Percentiles rank a stretch among this genome's conserved stretches.
Evolutionary conservation across 2,329 filamentous ascomycete species (phyloP).

Genomic region (Penicillium sp.): DNA sequence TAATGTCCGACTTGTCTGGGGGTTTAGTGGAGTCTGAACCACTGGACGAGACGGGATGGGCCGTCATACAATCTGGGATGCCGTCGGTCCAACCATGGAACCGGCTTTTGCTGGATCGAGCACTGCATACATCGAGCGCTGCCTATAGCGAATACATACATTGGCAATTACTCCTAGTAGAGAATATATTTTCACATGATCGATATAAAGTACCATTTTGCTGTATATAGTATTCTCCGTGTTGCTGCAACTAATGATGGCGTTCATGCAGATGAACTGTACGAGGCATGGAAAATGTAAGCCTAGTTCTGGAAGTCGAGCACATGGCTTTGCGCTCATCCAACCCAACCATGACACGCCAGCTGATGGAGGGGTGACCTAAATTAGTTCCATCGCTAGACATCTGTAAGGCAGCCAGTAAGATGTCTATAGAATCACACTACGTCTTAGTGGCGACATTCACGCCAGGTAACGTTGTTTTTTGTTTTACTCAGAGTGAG

Average conservation of each 20-base stretch:
- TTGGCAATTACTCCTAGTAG: neutral
- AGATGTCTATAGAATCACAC: neutral
- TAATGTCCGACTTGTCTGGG: slow-evolving; percentile 12
- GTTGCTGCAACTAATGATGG: slow-evolving; percentile 13
- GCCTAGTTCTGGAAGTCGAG: slow-evolving; percentile 22
- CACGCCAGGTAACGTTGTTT: neutral
- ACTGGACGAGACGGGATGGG: slow-evolving; percentile 24
- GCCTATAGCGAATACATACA: neutral
- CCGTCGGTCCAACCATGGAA: slow-evolving; percentile 23
- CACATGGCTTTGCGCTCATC: slow-evolving; percentile 22
- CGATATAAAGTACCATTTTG: neutral
- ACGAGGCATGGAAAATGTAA: slow-evolving; percentile 10
- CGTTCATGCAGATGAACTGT: slow-evolving; percentile 26
- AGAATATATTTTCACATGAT: neutral
- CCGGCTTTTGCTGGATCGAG: neutral
- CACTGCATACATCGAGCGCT: neutral
- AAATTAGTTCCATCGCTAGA: neutral
- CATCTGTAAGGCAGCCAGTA: slow-evolving; percentile 11
- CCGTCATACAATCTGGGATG: slow-evolving; percentile 18
- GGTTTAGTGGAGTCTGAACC: slow-evolving; percentile 24
- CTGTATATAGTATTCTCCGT: neutral
- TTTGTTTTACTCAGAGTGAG: neutral
- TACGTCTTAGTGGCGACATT: slow-evolving; percentile 3
- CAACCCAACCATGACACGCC: slow-evolving; percentile 17
- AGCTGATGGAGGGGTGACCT: slow-evolving; percentile 6